Evolutionary conservation across 2,329 filamentous ascomycete genomes (phyloP).

Genomic region (Stemphylium vesicarium): DNA sequence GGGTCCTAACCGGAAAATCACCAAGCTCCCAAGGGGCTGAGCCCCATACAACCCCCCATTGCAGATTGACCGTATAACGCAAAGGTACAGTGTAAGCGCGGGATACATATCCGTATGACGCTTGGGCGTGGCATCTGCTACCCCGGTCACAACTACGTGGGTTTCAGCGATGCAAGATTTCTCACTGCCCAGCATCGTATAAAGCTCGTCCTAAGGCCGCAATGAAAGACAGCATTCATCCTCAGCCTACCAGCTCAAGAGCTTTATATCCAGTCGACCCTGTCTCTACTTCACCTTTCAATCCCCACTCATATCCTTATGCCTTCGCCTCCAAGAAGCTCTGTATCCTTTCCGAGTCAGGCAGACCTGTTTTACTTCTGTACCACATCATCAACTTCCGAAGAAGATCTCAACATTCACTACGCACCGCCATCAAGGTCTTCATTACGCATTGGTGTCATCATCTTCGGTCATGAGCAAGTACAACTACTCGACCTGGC

Average conservation of each 20-base stretch:
- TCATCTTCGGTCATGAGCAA: constrained; percentile 37
- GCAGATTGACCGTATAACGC: constrained; percentile 31
- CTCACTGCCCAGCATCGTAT: constrained; percentile 25
- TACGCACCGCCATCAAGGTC: constrained; percentile 44
- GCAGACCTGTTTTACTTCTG: constrained; percentile 48
- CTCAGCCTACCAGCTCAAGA: not conserved
- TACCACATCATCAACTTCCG: constrained; percentile 43
- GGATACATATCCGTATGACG: constrained; percentile 34
- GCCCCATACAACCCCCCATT: constrained; percentile 21
- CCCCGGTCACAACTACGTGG: constrained; percentile 11
- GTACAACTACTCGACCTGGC: constrained; percentile 45
- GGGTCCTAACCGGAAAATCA: constrained; percentile 22
- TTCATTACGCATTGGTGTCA: constrained; percentile 43
- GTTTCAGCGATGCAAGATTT: constrained; percentile 15
- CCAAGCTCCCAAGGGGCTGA: constrained; percentile 29
- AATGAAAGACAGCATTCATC: constrained; percentile 13
- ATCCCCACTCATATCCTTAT: constrained; percentile 24
- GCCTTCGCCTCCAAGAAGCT: constrained; percentile 43
- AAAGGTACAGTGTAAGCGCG: constrained; percentile 29
- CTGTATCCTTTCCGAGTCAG: constrained; percentile 42
- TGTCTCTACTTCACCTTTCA: not conserved
- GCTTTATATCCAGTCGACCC: not conserved
- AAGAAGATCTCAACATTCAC: constrained; percentile 42
- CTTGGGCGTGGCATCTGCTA: constrained; percentile 21
- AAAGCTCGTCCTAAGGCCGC: constrained; percentile 32